phyloP scores from a whole-genome alignment of 148 eudicot genomes.

The Rhododendron henanense region DNA sequence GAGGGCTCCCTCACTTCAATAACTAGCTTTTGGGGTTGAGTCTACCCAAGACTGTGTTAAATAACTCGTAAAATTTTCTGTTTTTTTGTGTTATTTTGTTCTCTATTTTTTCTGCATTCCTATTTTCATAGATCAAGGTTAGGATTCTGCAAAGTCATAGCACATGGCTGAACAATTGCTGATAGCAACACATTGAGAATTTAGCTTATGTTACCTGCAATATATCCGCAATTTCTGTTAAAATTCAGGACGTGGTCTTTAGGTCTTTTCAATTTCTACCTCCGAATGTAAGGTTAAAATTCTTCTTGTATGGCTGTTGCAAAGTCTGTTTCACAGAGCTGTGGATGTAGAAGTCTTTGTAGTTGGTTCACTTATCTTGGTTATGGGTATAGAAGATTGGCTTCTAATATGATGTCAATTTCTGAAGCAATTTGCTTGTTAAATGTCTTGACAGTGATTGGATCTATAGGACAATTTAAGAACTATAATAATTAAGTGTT shows the following conservation, averaged over 20 bases:
- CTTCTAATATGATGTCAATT: too few relatives aligned
- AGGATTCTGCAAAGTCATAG: background rate
- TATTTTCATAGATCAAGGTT: background rate
- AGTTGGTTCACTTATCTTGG: background rate
- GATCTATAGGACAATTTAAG: background rate
- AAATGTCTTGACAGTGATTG: background rate
- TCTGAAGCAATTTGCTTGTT: background rate
- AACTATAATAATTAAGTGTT: background rate
- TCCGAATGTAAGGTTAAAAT: background rate
- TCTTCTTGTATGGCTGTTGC: background rate
- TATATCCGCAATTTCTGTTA: background rate
- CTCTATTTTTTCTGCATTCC: background rate
- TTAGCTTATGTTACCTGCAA: too few relatives aligned
- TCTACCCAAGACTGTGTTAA: too few relatives aligned
- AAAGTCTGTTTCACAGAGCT: background rate
- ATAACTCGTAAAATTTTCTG: too few relatives aligned
- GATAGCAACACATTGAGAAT: too few relatives aligned
- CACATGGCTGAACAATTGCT: too few relatives aligned
- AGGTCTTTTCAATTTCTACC: background rate
- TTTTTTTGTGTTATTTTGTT: background rate
- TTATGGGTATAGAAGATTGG: background rate
- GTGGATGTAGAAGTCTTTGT: background rate
- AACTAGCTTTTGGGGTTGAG: too few relatives aligned
- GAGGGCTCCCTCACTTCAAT: too few relatives aligned
- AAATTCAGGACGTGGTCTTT: background rate